These are phyloP conservation scores for Onygenales sp. DNA, from an alignment of 2,329 filamentous ascomycete species.

Conservation along the genomic window DNA sequence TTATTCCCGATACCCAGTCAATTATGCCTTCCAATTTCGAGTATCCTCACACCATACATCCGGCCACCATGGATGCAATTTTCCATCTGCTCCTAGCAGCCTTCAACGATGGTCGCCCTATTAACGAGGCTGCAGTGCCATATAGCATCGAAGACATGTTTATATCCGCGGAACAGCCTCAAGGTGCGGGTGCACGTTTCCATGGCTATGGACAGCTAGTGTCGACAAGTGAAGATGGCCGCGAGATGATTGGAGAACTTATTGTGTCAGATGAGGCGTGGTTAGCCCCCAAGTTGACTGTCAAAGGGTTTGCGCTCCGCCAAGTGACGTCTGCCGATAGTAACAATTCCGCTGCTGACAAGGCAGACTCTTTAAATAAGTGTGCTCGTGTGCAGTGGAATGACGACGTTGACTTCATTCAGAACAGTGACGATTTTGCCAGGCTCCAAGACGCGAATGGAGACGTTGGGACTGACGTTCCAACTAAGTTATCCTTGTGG, in stretches of 20 bases:
- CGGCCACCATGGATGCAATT: background rate
- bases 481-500: background rate
- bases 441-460: background rate
- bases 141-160: slow-evolving; percentile 8
- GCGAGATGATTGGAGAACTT: background rate
- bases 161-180: slow-evolving; percentile 3
- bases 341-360: background rate
- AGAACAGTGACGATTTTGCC: background rate
- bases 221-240: background rate
- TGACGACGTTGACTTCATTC: background rate
- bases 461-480: background rate
- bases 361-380: background rate
- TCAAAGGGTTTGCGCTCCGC: background rate
- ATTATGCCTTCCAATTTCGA: background rate
- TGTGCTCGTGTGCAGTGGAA: background rate
- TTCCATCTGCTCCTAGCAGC: background rate
- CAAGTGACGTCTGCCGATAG: background rate
- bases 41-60: background rate
- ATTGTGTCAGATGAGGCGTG: background rate
- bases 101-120: slow-evolving; percentile 20
- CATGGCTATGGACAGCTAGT: slow-evolving; percentile 1
- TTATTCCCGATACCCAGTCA: background rate
- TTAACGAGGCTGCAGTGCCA: slow-evolving; percentile 12
- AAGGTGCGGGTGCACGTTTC: slow-evolving; percentile 8
- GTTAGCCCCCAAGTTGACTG: background rate